Base-by-base conservation (phyloP, 2,329 filamentous ascomycete genomes). In the Eutypella sp. region DNA sequence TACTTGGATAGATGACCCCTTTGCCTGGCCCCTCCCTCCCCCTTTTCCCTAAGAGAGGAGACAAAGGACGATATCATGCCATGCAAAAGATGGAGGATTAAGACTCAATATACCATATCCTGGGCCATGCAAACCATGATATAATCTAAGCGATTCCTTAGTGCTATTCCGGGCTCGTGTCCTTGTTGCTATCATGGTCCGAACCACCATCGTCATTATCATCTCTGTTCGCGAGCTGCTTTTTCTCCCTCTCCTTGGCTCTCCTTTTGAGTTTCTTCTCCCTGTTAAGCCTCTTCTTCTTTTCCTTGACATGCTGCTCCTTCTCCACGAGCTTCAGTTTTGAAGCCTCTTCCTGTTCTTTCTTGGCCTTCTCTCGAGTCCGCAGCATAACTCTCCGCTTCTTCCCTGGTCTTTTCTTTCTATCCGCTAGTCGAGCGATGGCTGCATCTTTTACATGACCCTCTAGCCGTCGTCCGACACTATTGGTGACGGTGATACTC, bases 201-300 rank as follows among this genome's bases (percentile, higher is more conserved):
- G 55, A 56, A 23, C 33, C 52, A 16, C 31, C 57, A 22, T 56
- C 57, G 4, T 45, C 62, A 29, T 16, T 16, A 34, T 34, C 31
- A 3, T 55, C 29, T 11, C 29, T n/a, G 13, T 33, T 57, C 16
- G 42, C 51, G 11, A 51, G 59, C 57, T 63, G 53, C 55, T 79
- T 82, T 64, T 70, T 69, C 55, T 75, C 75, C 59, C 72, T 79
- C 51, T 74, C 77, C 64, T 83, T 83, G 37, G 73, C 70, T 56
- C 74, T 72, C 57, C 73, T 70, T 61, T 79, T 77, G 49, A 82
- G 54, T 67, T 84, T 82, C 68, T 78, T 82, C 54, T 75, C 61
- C 47, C 77, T 65, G 54, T 84, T 84, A 51, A 81, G 58, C 52
- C 78, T 70, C 65, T 81, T 81, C 67, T 81, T 81, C 70, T 82